A percentile compares a stretch with the other conserved stretches of the same genome.
Conservation (phyloP, 1,284 basidiomycete species). For the Cryptococcus amylolentus region DNA sequence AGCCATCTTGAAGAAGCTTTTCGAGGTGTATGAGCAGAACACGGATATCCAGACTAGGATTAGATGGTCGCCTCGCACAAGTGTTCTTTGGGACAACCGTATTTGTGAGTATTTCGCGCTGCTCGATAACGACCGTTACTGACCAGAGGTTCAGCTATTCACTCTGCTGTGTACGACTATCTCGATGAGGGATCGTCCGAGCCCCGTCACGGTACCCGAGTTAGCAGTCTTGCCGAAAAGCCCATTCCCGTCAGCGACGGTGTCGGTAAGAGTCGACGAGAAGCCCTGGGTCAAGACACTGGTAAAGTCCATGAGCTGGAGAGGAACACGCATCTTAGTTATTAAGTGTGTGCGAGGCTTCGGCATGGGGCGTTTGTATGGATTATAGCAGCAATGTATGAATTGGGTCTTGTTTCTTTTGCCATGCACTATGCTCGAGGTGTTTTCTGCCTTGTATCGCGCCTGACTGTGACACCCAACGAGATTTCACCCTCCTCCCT, state of each 20-base stretch:
- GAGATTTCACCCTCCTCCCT: too few species aligned
- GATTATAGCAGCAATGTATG: too few species aligned
- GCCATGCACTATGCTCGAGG: too few species aligned
- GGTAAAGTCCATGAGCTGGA: slow-evolving; percentile 9
- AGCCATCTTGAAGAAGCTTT: slow-evolving; percentile 10
- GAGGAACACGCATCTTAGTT: slow-evolving; percentile 6
- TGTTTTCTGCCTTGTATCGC: too few species aligned
- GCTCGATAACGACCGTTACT: neutral
- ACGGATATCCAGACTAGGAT: slow-evolving; percentile 27
- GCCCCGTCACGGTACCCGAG: slow-evolving; percentile 27
- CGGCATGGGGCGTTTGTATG: too few species aligned
- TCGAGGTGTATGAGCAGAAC: slow-evolving; percentile 22
- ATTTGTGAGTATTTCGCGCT: slow-evolving; percentile 4
- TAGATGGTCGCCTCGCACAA: slow-evolving; percentile 23
- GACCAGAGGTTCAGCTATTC: slow-evolving; percentile 20
- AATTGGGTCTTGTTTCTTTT: too few species aligned
- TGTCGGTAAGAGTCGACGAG: slow-evolving; percentile 9
- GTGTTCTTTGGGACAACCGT: slow-evolving; percentile 27
- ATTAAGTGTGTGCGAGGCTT: neutral
- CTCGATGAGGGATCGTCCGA: slow-evolving; percentile 20
- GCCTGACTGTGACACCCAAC: too few species aligned
- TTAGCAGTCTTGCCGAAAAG: slow-evolving; percentile 34
- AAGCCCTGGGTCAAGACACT: slow-evolving; percentile 7
- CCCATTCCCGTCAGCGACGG: slow-evolving; percentile 14
- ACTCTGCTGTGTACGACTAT: slow-evolving; percentile 41